Percentiles rank a stretch among this genome's conserved stretches.
phyloP scores from a whole-genome alignment of 202 grass and related monocot genomes.

The Bolboschoenoplectus hybrid region DNA sequence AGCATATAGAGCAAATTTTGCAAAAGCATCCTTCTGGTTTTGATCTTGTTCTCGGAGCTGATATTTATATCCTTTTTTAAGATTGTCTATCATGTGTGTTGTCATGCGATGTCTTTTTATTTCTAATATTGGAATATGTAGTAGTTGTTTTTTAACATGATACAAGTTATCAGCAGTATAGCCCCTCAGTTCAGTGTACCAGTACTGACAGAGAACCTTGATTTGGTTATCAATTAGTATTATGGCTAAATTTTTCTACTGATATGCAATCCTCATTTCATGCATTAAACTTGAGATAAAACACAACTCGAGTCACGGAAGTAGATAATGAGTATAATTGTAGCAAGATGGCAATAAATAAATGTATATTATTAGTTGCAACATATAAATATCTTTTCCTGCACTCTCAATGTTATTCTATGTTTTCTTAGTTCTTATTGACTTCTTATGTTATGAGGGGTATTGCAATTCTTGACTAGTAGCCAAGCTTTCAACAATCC shows the following conservation, averaged over 20 bases:
- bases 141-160: neutral
- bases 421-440: neutral
- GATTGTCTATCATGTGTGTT: conserved; percentile 11
- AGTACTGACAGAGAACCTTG: neutral
- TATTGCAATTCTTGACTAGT: conserved; percentile 63
- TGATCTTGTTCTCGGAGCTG: conserved; percentile 92
- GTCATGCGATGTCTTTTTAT: conserved; percentile 17
- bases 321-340: neutral
- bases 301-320: neutral
- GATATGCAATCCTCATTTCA: neutral
- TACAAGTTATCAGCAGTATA: neutral
- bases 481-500: conserved; percentile 92
- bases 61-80: conserved; percentile 94
- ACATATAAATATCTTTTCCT: neutral
- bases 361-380: neutral
- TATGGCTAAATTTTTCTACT: neutral
- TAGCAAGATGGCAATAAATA: neutral
- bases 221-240: neutral
- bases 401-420: neutral
- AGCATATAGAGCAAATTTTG: conserved; percentile 65
- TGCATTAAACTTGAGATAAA: conserved; percentile 13
- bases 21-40: conserved; percentile 71
- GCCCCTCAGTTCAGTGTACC: neutral
- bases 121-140: neutral
- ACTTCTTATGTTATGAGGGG: neutral